These are phyloP conservation scores for Kokia cookei DNA, from an alignment of 441 rosid genomes.

Conservation along the genomic window DNA sequence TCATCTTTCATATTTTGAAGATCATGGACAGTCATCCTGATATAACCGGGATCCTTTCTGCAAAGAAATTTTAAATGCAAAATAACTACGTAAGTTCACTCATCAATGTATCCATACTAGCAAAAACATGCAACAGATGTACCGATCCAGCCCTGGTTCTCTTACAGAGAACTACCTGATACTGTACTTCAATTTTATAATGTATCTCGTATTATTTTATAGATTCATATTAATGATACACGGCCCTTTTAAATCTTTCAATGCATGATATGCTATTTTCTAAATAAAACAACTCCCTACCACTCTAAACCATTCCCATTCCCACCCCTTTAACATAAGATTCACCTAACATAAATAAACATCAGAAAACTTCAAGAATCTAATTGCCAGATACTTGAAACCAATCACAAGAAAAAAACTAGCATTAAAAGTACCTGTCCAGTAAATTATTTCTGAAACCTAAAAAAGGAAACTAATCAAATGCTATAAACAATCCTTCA, in stretches of 20 bases:
- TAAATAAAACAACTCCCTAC: background rate
- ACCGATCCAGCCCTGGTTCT: background rate
- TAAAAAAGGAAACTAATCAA: background rate
- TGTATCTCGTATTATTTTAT: background rate
- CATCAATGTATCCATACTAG: background rate
- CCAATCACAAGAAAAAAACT: background rate
- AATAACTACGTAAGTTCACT: background rate
- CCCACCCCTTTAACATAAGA: background rate
- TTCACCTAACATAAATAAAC: background rate
- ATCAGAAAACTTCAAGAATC: background rate
- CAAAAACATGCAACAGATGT: background rate
- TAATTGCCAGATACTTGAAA: background rate
- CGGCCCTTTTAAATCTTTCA: background rate
- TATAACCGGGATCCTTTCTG: slow-evolving; percentile 96
- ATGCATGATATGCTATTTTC: background rate
- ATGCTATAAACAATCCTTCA: background rate
- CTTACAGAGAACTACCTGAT: background rate
- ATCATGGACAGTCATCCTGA: slow-evolving; percentile 71
- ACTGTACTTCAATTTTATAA: background rate
- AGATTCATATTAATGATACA: background rate
- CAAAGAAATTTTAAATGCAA: slow-evolving; percentile 12
- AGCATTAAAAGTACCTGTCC: background rate
- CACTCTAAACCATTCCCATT: background rate
- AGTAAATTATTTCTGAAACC: background rate
- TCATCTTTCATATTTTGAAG: slow-evolving; percentile 81